phyloP scores from a whole-genome alignment of 2,329 filamentous ascomycete genomes.

The Dendryphion nanum region DNA sequence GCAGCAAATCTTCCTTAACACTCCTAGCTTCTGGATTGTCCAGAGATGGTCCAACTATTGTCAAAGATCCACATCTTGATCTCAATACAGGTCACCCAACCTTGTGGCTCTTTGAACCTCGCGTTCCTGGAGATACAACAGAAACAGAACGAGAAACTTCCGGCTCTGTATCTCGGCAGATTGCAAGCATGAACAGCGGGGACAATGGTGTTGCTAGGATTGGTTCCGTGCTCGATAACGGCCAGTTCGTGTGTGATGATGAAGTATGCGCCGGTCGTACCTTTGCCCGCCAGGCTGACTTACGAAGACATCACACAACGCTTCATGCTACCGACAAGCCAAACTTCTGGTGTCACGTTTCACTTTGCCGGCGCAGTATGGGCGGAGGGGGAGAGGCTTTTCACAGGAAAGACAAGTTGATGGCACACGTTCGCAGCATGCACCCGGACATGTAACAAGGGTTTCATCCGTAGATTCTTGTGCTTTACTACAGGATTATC shows the following conservation, averaged over 20 bases:
- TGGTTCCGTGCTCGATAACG: constrained; percentile 1
- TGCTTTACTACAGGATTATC: too few relatives aligned
- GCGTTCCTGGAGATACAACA: not conserved
- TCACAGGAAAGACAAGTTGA: constrained; percentile 1
- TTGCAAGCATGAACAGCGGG: not conserved
- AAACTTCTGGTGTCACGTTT: constrained; percentile 2
- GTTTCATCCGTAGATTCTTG: too few relatives aligned
- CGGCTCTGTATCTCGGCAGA: not conserved
- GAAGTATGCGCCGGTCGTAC: not conserved
- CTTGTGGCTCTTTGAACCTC: not conserved
- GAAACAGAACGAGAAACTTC: not conserved
- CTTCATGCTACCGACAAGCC: constrained; percentile 1
- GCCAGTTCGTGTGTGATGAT: not conserved
- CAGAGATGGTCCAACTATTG: not conserved
- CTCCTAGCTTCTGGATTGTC: not conserved
- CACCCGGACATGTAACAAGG: not conserved
- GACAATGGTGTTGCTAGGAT: not conserved
- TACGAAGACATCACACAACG: constrained; percentile 2
- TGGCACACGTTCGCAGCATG: not conserved
- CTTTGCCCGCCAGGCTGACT: not conserved
- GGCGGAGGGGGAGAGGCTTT: constrained; percentile 1
- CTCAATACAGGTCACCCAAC: not conserved
- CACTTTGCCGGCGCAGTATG: constrained; percentile 1
- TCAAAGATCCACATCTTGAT: not conserved
- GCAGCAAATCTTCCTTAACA: not conserved